Conservation (phyloP, 139 green algal genomes). For the Ettlia oleoabundans region DNA sequence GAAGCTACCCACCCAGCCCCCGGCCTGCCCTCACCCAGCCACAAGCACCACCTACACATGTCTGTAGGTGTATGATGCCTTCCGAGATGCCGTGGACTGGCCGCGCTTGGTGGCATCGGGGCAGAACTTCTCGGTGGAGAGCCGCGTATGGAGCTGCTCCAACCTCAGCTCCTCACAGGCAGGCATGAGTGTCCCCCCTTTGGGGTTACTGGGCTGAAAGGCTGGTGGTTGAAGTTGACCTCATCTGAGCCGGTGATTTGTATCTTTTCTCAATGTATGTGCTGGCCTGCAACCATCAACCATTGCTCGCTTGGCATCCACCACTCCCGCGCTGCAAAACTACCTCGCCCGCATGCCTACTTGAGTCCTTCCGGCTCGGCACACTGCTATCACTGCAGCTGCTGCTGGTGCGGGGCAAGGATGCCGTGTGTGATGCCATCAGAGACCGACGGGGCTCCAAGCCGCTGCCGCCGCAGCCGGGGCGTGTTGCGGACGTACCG, state of each 20-base stretch:
- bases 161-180: constrained; percentile 56
- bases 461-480: constrained; percentile 59
- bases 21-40: not conserved
- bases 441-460: constrained; percentile 58
- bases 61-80: constrained; percentile 64
- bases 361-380: too few relatives aligned
- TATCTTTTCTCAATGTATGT: too few relatives aligned
- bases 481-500: constrained; percentile 72
- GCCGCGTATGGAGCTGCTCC: constrained; percentile 69
- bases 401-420: constrained; percentile 64
- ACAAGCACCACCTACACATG: not conserved
- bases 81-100: constrained; percentile 67
- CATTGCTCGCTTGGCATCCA: too few relatives aligned
- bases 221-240: too few relatives aligned
- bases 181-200: too few relatives aligned
- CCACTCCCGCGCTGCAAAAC: too few relatives aligned
- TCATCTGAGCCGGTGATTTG: too few relatives aligned
- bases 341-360: too few relatives aligned
- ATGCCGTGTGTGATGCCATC: constrained; percentile 90
- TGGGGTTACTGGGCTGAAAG: not conserved
- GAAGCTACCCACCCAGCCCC: not conserved
- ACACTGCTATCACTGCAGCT: constrained; percentile 29
- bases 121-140: constrained; percentile 69
- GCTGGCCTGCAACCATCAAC: too few relatives aligned
- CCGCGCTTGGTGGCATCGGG: constrained; percentile 45